A percentile compares a stretch with the other conserved stretches of the same genome.
Conservation (phyloP, 106 monocot species). For the Acorus gramineus region DNA sequence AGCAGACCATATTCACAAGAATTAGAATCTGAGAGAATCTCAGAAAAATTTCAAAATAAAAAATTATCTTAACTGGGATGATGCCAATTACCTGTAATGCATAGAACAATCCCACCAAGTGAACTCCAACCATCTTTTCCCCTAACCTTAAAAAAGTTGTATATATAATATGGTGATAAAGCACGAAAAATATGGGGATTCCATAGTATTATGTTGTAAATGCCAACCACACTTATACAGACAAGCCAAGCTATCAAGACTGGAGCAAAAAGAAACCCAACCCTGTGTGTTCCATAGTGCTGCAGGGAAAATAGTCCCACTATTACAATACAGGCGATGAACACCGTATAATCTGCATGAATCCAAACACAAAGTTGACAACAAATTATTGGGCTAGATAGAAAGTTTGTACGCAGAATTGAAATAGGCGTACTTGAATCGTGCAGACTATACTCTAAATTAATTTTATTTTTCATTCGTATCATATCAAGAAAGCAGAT, state of each 20-base stretch:
- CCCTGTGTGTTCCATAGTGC: constrained; percentile 16
- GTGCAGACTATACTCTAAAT: no score
- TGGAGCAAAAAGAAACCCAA: constrained; percentile 23
- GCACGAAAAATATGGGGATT: constrained; percentile 5
- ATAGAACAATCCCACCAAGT: constrained; percentile 14
- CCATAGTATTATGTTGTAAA: constrained; percentile 13
- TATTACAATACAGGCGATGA: constrained; percentile 5
- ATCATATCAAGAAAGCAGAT: no score
- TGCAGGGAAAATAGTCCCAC: constrained; percentile 18
- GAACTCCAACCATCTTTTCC: constrained; percentile 3
- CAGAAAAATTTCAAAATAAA: constrained; percentile 5
- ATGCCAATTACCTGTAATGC: constrained; percentile 7
- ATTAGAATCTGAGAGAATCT: no score
- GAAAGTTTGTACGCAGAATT: no score
- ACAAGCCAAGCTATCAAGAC: constrained; percentile 17
- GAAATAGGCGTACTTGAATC: no score
- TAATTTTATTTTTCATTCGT: no score
- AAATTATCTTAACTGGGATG: neutral
- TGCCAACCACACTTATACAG: constrained; percentile 11
- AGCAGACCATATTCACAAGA: no score
- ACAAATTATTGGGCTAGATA: neutral
- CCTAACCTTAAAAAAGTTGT: constrained; percentile 1
- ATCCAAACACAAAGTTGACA: neutral
- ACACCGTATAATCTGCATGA: neutral
- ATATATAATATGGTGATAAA: constrained; percentile 15